Evolutionary conservation across 2,329 filamentous ascomycete species (phyloP).

Genomic region (Cordyceps javanica): DNA sequence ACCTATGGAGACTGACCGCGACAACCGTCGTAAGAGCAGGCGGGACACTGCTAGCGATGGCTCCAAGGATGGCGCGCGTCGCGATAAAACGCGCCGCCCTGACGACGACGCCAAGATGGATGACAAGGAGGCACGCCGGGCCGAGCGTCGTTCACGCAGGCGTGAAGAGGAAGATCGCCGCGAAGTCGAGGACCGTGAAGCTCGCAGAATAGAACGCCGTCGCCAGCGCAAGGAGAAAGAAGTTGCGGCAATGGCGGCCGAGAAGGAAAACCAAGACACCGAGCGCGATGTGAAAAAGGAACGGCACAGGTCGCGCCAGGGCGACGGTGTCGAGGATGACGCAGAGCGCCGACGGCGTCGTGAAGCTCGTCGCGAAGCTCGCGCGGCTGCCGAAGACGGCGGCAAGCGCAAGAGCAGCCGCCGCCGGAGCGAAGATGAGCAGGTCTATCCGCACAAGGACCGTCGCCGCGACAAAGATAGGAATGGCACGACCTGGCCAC

Average conservation of each 20-base stretch:
- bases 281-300: constrained; percentile 41
- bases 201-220: constrained; percentile 44
- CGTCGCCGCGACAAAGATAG: constrained; percentile 32
- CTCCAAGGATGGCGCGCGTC: constrained; percentile 47
- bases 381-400: constrained; percentile 33
- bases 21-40: constrained; percentile 55
- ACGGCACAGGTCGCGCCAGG: constrained; percentile 41
- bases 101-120: constrained; percentile 30
- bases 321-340: constrained; percentile 40
- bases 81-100: constrained; percentile 1
- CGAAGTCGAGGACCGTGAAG: constrained; percentile 42
- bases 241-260: constrained; percentile 34
- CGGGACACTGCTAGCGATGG: constrained; percentile 49
- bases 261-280: constrained; percentile 40
- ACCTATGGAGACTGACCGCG: constrained; percentile 48
- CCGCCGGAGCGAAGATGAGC: constrained; percentile 37
- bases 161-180: constrained; percentile 45
- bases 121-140: constrained; percentile 53
- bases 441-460: constrained; percentile 37
- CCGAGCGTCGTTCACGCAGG: constrained; percentile 45
- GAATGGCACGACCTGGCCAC: constrained; percentile 45
- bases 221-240: constrained; percentile 44
- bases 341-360: constrained; percentile 48
- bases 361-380: constrained; percentile 37
- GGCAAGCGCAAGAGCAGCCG: constrained; percentile 31